Evolutionary conservation across 2,329 filamentous ascomycete species (phyloP), one percentile per base, ranked within the genome.

Genomic region (Fusarium anthophilum): DNA sequence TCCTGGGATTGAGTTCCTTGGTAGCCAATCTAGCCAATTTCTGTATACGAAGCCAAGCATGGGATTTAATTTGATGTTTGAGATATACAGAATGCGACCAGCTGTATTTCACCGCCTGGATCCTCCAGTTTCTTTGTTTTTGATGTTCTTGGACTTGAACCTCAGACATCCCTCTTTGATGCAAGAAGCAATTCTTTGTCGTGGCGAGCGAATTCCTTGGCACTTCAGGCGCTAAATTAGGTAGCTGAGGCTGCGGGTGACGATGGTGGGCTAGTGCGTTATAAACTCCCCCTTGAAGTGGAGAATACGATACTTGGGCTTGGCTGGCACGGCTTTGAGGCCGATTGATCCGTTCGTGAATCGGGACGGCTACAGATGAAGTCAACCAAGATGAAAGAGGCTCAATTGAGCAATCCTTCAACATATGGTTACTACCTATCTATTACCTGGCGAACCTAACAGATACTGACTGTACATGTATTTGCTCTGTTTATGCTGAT

Each of bases 271-370:
- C 32, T 35, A 35, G 32, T 35, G 32, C 14, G 32, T n/a, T 58
- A 20, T 5, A 30, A 24, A 39, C 18, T 70, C 55, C 43, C 68
- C 72, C 72, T 75, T 70, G 65, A 45, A 73, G 73, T 73, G 73
- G 73, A 60, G 69, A 69, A 44, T 12, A n/a, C 51, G 26, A 56
- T 44, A 8, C 43, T n/a, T 51, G 30, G 56, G 56, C 66, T 68
- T 68, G 63, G 65, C 61, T 66, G 50, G 41, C 55, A 68, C 62
- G 67, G 71, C 65, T 62, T 39, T 37, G 56, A 62, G 61, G 72
- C 72, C 72, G 65, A 57, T 73, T 48, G 55, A 75, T 67, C 72
- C 65, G 72, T 62, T 58, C 22, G 45, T 64, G 38, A 26, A 53
- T 38, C 39, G 32, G 57, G 45, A n/a, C 53, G 28, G 17, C n/a